These are phyloP conservation scores for Xylariales sp. DNA, from an alignment of 2,329 filamentous ascomycete genomes.

Conservation along the genomic window DNA sequence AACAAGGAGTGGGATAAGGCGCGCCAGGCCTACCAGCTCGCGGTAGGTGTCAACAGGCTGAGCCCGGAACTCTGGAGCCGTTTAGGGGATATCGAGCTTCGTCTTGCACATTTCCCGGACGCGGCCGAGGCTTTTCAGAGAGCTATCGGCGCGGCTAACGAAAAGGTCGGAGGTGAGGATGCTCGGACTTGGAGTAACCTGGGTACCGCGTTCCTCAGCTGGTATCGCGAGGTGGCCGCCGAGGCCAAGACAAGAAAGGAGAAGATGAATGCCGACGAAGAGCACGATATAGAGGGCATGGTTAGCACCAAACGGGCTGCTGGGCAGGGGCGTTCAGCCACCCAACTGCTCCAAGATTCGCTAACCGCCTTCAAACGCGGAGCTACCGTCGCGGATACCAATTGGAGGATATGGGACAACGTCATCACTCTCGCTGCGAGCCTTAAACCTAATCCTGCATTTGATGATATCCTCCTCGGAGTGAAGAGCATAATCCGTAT, in stretches of 20 bases:
- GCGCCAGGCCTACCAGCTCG: constrained; percentile 80
- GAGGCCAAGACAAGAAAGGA: constrained; percentile 48
- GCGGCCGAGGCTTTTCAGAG: constrained; percentile 87
- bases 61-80: constrained; percentile 90
- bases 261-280: constrained; percentile 38
- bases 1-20: constrained; percentile 75
- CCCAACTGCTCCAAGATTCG: constrained; percentile 75
- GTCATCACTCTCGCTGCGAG: constrained; percentile 87
- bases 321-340: constrained; percentile 61
- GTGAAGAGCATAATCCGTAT: constrained; percentile 81
- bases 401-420: constrained; percentile 97
- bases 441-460: constrained; percentile 74
- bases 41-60: constrained; percentile 81
- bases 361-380: constrained; percentile 89
- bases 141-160: constrained; percentile 73
- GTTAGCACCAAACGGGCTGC: constrained; percentile 49
- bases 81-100: constrained; percentile 86
- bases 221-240: constrained; percentile 67
- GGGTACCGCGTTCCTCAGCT: constrained; percentile 81
- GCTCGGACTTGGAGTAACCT: constrained; percentile 96
- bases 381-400: constrained; percentile 83
- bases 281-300: constrained; percentile 43
- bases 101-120: constrained; percentile 79
- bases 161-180: constrained; percentile 81
- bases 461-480: constrained; percentile 79